These are phyloP conservation scores for Sungouiozyma ichnusensis DNA, from an alignment of 805 yeast species.

Conservation along the genomic window DNA sequence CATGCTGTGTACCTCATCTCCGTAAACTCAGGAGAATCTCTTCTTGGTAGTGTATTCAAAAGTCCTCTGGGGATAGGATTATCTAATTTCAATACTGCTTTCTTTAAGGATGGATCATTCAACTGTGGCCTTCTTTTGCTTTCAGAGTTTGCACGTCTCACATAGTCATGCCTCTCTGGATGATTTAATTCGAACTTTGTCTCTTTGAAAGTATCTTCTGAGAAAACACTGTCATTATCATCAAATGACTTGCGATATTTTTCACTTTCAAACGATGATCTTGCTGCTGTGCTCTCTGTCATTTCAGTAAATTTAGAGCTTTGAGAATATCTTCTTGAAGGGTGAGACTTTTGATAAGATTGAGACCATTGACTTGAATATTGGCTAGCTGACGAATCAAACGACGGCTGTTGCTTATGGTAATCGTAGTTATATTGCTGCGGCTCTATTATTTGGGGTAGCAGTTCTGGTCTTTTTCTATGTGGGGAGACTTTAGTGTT, in stretches of 20 bases:
- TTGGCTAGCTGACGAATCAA: slow-evolving; percentile 7
- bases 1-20: slow-evolving; percentile 97
- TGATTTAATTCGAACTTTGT: slow-evolving; percentile 29
- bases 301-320: slow-evolving; percentile 15
- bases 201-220: slow-evolving; percentile 28
- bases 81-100: slow-evolving; percentile 58
- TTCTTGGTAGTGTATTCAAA: slow-evolving; percentile 70
- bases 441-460: slow-evolving; percentile 3
- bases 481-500: slow-evolving; percentile 7
- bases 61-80: slow-evolving; percentile 91
- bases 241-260: slow-evolving; percentile 48
- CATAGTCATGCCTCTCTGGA: slow-evolving; percentile 27
- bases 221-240: slow-evolving; percentile 24
- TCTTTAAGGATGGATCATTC: slow-evolving; percentile 42
- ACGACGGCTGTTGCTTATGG: not conserved
- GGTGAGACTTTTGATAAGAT: slow-evolving; percentile 6
- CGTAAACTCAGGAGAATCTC: slow-evolving; percentile 86
- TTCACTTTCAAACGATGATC: slow-evolving; percentile 18
- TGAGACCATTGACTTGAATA: slow-evolving; percentile 8
- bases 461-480: slow-evolving; percentile 2
- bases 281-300: slow-evolving; percentile 19
- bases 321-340: slow-evolving; percentile 14
- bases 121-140: slow-evolving; percentile 51
- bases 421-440: slow-evolving; percentile 21
- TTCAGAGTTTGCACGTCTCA: slow-evolving; percentile 51